These are phyloP conservation scores for Azolla pinnata DNA, from an alignment of 75 land plant genomes.

Conservation along the genomic window DNA sequence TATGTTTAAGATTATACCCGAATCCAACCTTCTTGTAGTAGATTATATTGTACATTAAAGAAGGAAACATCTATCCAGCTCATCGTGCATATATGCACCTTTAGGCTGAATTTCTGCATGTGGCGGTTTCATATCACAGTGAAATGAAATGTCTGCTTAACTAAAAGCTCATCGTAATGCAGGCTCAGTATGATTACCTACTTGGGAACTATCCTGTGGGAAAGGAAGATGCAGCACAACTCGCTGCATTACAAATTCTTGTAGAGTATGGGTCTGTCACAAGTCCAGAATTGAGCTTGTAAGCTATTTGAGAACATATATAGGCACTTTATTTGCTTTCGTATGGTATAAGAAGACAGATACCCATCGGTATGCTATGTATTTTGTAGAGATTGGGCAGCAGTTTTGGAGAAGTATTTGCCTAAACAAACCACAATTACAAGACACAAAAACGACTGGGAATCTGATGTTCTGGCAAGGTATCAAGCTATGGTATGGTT, in stretches of 20 bases:
- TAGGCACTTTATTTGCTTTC: background rate
- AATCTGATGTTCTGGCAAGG: conserved; percentile 16
- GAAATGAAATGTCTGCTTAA: no score
- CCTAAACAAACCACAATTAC: conserved; percentile 20
- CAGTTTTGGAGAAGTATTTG: conserved; percentile 8
- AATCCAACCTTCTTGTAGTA: no score
- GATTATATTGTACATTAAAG: no score
- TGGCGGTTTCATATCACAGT: no score
- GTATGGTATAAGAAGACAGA: background rate
- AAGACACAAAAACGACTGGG: conserved; percentile 23
- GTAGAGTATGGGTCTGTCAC: conserved; percentile 12
- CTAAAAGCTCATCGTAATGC: background rate
- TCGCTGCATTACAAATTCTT: conserved; percentile 27
- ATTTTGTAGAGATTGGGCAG: conserved; percentile 20
- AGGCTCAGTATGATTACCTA: conserved; percentile 26
- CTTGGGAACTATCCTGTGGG: conserved; percentile 34
- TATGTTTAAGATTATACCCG: no score
- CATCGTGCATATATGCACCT: no score
- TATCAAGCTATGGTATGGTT: conserved; percentile 22
- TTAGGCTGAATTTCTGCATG: no score
- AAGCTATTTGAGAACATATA: background rate
- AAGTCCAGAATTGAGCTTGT: conserved; percentile 9
- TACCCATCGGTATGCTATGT: background rate
- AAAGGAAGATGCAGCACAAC: conserved; percentile 26
- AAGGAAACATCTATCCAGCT: no score